Evolutionary conservation across 2,329 filamentous ascomycete genomes (phyloP).

Genomic region (Penicillium italicum): DNA sequence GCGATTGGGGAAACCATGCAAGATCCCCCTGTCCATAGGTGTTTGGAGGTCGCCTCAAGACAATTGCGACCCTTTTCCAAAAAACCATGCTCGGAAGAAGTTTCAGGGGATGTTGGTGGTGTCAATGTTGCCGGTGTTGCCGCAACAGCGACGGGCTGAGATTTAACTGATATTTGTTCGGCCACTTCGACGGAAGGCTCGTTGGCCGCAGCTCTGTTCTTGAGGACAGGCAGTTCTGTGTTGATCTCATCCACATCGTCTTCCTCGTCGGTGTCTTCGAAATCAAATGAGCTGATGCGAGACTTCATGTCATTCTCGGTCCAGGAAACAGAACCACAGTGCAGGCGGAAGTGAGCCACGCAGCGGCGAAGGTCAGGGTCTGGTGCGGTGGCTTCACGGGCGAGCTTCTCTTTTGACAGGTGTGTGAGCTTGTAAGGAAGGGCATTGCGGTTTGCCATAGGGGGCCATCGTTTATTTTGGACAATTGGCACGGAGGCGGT

Average conservation of each 20-base stretch:
- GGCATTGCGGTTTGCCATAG: slow-evolving; percentile 34
- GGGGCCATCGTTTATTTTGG: slow-evolving; percentile 34
- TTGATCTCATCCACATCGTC: slow-evolving; percentile 24
- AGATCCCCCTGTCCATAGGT: slow-evolving; percentile 25
- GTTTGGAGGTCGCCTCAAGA: slow-evolving; percentile 28
- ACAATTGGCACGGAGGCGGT: slow-evolving; percentile 24
- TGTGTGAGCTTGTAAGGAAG: slow-evolving; percentile 37
- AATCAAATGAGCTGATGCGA: slow-evolving; percentile 36
- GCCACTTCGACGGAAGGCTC: slow-evolving; percentile 8
- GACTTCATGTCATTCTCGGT: slow-evolving; percentile 36
- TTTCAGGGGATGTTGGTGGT: slow-evolving; percentile 2
- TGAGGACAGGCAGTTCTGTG: slow-evolving; percentile 3
- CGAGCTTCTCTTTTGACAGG: slow-evolving; percentile 36
- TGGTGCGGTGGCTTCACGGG: slow-evolving; percentile 35
- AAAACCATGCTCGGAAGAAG: slow-evolving; percentile 15
- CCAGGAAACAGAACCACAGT: slow-evolving; percentile 34
- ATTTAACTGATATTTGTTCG: slow-evolving; percentile 5
- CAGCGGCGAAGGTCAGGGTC: slow-evolving; percentile 37
- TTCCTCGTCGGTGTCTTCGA: slow-evolving; percentile 33
- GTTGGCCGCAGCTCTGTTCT: neutral
- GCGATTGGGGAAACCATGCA: slow-evolving; percentile 13
- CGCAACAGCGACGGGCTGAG: slow-evolving; percentile 1
- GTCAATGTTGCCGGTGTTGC: neutral
- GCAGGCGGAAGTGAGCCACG: slow-evolving; percentile 34
- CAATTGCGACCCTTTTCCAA: slow-evolving; percentile 29